Evolutionary conservation across 2,329 filamentous ascomycete genomes (phyloP).

Genomic region (Colletotrichum eremochloae): DNA sequence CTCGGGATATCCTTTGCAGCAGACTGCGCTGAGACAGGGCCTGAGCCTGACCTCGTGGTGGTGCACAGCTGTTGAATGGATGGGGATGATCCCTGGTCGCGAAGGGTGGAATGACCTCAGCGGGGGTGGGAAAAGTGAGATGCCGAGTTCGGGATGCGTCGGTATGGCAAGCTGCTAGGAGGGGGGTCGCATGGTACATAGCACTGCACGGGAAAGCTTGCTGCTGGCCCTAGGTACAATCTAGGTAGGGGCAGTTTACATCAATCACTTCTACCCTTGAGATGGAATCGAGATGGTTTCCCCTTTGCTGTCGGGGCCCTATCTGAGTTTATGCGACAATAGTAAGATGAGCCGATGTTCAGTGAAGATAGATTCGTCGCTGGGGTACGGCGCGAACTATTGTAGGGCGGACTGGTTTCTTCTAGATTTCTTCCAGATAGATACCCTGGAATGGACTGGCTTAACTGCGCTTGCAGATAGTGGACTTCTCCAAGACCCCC

Average conservation of each 20-base stretch:
- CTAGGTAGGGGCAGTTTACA: too few relatives aligned
- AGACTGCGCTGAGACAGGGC: slow-evolving; percentile 29
- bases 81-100: slow-evolving; percentile 5
- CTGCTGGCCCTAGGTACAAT: slow-evolving; percentile 6
- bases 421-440: background rate
- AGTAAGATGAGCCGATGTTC: slow-evolving; percentile 4
- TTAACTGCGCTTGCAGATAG: background rate
- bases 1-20: slow-evolving; percentile 35
- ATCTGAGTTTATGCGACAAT: background rate
- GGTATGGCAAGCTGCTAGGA: background rate
- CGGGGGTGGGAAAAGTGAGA: background rate
- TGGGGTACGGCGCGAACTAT: background rate
- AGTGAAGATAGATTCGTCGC: background rate
- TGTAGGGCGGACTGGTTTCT: slow-evolving; percentile 5
- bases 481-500: background rate
- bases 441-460: background rate
- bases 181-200: slow-evolving; percentile 1
- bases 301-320: slow-evolving; percentile 1
- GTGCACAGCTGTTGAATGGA: background rate
- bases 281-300: background rate
- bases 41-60: slow-evolving; percentile 31
- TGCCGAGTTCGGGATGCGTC: slow-evolving; percentile 17
- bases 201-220: slow-evolving; percentile 1
- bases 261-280: background rate
- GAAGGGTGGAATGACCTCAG: slow-evolving; percentile 5